Base-by-base conservation (phyloP, 1,284 basidiomycete species). In the Entoloma clypeatum region DNA sequence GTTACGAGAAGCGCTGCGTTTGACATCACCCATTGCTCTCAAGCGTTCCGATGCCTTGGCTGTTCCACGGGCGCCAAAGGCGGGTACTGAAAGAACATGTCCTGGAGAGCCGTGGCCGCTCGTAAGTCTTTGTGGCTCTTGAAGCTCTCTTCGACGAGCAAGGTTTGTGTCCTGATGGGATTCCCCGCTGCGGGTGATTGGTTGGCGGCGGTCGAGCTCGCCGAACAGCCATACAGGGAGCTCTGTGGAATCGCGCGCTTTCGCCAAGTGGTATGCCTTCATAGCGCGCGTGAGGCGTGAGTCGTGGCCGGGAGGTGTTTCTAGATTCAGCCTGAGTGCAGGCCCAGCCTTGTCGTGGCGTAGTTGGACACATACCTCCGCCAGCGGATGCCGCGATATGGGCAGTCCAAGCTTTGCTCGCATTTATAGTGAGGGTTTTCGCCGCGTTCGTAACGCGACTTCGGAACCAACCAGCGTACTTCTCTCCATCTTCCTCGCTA, bases 141-240 rank as follows among this genome's bases (percentile, higher is more conserved):
- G n/a, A n/a, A n/a, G n/a, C n/a, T n/a, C n/a, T n/a, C n/a, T n/a
- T n/a, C n/a, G n/a, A n/a, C n/a, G n/a, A n/a, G n/a, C n/a, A n/a
- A n/a, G n/a, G n/a, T n/a, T n/a, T n/a, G n/a, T n/a, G n/a, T n/a
- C n/a, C n/a, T n/a, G n/a, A n/a, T n/a, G n/a, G n/a, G n/a, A n/a
- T n/a, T n/a, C n/a, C n/a, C n/a, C n/a, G n/a, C n/a, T n/a, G 17
- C 23, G 24, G 8, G 30, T 52, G 39, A 26, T 47, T 48, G 27
- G 53, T 53, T 24, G 48, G 22, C 56, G 57, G 16, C 78, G 71
- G 50, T 83, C 80, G 30, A 63, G 64, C 42, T 74, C 74, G 35
- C 71, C 71, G 49, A 85, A 84, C 7, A 86, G 67, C 81, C 81
- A 85, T 5, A 67, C 62, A 8, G 82, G 81, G n/a, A 86, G 69